Conservation (phyloP, 768 basidiomycete species). For the Lactifluus rugatus region DNA sequence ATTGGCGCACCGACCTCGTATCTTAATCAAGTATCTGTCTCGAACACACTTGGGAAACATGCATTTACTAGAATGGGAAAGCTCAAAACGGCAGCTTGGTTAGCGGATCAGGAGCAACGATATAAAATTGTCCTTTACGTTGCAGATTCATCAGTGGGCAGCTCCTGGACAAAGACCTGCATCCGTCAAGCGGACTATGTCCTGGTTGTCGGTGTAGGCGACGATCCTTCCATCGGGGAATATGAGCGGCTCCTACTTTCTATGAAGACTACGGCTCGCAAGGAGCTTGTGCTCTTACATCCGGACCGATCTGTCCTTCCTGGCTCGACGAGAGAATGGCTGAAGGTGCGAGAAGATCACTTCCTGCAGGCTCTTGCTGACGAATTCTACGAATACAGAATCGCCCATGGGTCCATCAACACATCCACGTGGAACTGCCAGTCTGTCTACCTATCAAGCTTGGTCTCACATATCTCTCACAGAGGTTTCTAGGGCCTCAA, state of each 20-base stretch:
- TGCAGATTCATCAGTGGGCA: slow-evolving; percentile 88
- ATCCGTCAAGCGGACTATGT: slow-evolving; percentile 96
- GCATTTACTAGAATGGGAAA: slow-evolving; percentile 97
- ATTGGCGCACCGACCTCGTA: slow-evolving; percentile 91
- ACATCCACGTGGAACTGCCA: slow-evolving; percentile 88
- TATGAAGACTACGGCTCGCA: slow-evolving; percentile 97
- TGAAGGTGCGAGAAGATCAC: slow-evolving; percentile 48
- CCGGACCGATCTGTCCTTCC: slow-evolving; percentile 81
- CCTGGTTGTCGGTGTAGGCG: slow-evolving; percentile 89
- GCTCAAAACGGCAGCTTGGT: slow-evolving; percentile 88
- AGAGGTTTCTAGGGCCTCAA: slow-evolving; percentile 50
- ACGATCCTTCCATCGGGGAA: slow-evolving; percentile 84
- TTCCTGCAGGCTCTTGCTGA: neutral
- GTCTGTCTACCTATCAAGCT: slow-evolving; percentile 31
- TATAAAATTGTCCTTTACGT: slow-evolving; percentile 93
- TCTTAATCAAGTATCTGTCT: slow-evolving; percentile 89
- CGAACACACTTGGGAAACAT: slow-evolving; percentile 85
- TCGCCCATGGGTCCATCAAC: slow-evolving; percentile 93
- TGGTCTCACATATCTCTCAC: neutral
- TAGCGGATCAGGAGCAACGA: slow-evolving; percentile 91
- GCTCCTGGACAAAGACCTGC: slow-evolving; percentile 97
- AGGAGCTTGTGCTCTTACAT: slow-evolving; percentile 91
- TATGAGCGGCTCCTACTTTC: slow-evolving; percentile 89
- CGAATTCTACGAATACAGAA: slow-evolving; percentile 38
- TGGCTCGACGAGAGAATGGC: slow-evolving; percentile 92